These are phyloP conservation scores for Diaporthe sp. DNA, from an alignment of 2,329 filamentous ascomycete species.

Conservation along the genomic window DNA sequence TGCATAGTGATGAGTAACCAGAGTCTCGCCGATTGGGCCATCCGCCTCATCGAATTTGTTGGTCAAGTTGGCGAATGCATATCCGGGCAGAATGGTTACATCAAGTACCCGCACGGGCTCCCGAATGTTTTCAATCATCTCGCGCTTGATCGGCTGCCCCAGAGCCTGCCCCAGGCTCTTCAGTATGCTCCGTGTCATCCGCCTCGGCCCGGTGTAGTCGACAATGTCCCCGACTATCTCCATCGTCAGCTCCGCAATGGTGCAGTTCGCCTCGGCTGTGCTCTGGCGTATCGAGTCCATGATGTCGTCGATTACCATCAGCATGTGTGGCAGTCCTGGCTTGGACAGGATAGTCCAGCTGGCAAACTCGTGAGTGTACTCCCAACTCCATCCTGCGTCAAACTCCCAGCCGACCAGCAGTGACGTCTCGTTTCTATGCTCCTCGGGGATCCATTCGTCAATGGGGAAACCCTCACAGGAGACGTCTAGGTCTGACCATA, in stretches of 20 bases:
- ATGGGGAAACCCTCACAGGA: constrained; percentile 52
- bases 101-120: neutral
- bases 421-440: constrained; percentile 36
- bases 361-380: constrained; percentile 42
- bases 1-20: constrained; percentile 40
- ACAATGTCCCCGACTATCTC: constrained; percentile 43
- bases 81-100: constrained; percentile 26
- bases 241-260: constrained; percentile 35
- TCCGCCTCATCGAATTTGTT: constrained; percentile 13
- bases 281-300: constrained; percentile 18
- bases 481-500: constrained; percentile 71
- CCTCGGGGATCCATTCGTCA: constrained; percentile 52
- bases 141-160: neutral
- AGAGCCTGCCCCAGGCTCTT: constrained; percentile 33
- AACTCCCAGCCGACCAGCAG: constrained; percentile 50
- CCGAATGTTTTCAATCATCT: constrained; percentile 3
- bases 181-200: constrained; percentile 40
- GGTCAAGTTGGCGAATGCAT: constrained; percentile 10
- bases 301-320: constrained; percentile 42
- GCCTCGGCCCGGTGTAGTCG: constrained; percentile 41
- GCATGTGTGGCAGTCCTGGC: constrained; percentile 39
- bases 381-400: constrained; percentile 42
- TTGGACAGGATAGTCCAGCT: constrained; percentile 44
- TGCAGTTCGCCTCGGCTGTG: constrained; percentile 26
- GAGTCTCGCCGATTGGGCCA: constrained; percentile 12